Evolutionary conservation across 805 yeast genomes (phyloP).

Genomic region (Candida tallmaniae): DNA sequence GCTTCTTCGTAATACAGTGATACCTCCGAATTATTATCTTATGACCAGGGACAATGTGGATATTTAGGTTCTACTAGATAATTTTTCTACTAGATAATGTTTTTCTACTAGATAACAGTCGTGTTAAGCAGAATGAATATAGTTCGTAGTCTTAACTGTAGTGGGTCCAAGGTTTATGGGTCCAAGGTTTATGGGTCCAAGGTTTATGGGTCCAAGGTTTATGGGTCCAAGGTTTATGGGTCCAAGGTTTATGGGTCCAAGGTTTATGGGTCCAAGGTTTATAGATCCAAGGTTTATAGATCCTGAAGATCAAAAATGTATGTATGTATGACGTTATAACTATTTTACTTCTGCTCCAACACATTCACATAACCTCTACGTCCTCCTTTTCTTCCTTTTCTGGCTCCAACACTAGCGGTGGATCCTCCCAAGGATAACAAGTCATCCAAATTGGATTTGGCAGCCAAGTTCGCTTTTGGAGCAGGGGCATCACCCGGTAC

Average conservation of each 20-base stretch:
- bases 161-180: neutral
- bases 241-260: too few relatives aligned
- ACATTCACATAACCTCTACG: constrained; percentile 34
- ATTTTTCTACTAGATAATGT: too few relatives aligned
- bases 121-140: too few relatives aligned
- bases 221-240: too few relatives aligned
- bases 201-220: too few relatives aligned
- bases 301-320: neutral
- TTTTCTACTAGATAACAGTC: too few relatives aligned
- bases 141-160: too few relatives aligned
- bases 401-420: constrained; percentile 13
- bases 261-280: too few relatives aligned
- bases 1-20: constrained; percentile 27
- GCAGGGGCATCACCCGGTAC: constrained; percentile 10
- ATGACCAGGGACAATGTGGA: constrained; percentile 5
- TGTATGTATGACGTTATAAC: neutral
- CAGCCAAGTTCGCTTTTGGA: constrained; percentile 20
- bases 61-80: too few relatives aligned
- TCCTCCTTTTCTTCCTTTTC: constrained; percentile 25
- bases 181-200: too few relatives aligned
- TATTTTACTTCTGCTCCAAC: constrained; percentile 16
- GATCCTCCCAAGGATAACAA: constrained; percentile 29
- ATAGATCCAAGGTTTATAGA: neutral
- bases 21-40: constrained; percentile 42
- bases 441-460: constrained; percentile 40